Evolutionary conservation across 148 eudicot genomes (phyloP).

Genomic region (Camellia granthamiana): DNA sequence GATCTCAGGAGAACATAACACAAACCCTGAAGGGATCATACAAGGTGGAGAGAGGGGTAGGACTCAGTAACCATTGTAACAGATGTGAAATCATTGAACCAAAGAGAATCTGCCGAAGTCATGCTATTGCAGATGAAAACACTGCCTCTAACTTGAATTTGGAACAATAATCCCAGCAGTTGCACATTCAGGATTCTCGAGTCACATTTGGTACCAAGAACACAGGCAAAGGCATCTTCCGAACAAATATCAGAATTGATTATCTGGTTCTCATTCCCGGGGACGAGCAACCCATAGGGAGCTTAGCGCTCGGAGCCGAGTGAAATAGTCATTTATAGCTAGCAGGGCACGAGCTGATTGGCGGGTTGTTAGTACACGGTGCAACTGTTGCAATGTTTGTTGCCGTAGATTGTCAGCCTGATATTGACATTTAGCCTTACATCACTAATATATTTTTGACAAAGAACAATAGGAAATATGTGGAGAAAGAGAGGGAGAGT

Average conservation of each 20-base stretch:
- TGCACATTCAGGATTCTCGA: neutral
- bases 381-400: conserved; percentile 16
- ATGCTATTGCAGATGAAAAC: neutral
- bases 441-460: no score
- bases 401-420: conserved; percentile 5
- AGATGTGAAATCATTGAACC: neutral
- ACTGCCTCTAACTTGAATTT: neutral
- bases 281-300: conserved; percentile 22
- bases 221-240: neutral
- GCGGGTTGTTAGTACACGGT: conserved; percentile 10
- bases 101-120: neutral
- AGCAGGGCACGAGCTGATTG: conserved; percentile 20
- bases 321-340: conserved; percentile 8
- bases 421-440: neutral
- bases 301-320: conserved; percentile 20
- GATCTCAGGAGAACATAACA: no score
- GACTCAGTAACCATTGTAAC: neutral
- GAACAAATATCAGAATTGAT: neutral
- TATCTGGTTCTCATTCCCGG: neutral
- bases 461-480: neutral
- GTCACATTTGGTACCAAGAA: neutral
- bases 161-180: neutral
- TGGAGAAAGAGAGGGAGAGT: neutral
- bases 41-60: neutral
- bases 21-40: neutral